Percentiles rank a stretch among this genome's conserved stretches.
Conservation (phyloP, 2,329 filamentous ascomycete species). For the Calonectria naviculata region DNA sequence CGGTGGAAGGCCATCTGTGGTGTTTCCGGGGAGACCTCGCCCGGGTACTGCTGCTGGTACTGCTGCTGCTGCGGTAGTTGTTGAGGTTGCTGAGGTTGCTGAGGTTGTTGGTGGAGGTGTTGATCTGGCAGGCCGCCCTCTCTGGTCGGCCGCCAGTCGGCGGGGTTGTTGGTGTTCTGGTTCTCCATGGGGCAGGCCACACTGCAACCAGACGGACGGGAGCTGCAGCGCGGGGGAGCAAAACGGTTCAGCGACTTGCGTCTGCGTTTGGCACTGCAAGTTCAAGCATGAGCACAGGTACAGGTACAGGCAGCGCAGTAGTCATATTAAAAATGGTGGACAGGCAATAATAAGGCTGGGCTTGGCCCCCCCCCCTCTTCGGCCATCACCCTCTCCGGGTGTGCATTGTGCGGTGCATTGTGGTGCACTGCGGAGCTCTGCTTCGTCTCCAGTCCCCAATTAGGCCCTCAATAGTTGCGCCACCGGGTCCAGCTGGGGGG, state of each 20-base stretch:
- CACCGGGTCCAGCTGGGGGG: conserved; percentile 2
- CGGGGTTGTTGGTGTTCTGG: background rate
- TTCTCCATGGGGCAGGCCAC: conserved; percentile 1
- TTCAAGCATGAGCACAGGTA: background rate
- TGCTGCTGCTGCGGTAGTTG: background rate
- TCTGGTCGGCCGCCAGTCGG: conserved; percentile 21
- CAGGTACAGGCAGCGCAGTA: background rate
- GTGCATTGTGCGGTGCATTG: background rate
- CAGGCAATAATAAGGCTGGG: background rate
- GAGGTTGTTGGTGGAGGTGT: background rate
- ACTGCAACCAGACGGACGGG: background rate
- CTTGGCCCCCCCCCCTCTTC: background rate
- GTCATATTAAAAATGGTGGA: background rate
- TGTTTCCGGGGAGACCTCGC: conserved; percentile 13
- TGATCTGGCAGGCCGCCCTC: background rate
- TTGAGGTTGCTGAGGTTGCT: background rate
- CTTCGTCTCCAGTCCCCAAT: background rate
- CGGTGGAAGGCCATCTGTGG: conserved; percentile 10
- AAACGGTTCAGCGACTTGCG: background rate
- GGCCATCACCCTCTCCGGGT: too few species aligned
- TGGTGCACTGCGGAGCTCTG: background rate
- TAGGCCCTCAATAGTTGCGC: background rate
- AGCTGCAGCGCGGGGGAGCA: background rate
- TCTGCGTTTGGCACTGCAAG: background rate
- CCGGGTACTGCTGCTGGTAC: background rate